Conservation (phyloP, 2,329 filamentous ascomycete species). For the Hymenoscyphus linearis region DNA sequence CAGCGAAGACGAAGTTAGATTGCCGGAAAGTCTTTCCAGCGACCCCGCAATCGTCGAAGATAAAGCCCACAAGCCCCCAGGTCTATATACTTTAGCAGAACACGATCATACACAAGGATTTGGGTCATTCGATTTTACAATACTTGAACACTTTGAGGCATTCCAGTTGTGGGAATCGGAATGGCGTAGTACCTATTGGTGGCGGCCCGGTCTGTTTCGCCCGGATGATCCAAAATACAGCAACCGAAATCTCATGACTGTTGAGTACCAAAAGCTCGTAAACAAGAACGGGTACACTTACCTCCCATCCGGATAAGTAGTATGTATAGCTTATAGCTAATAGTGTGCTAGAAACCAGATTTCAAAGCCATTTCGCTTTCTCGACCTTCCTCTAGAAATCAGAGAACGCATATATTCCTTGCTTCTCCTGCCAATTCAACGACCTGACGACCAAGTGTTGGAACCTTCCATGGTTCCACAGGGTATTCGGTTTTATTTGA, state of each 20-base stretch:
- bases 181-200: not conserved
- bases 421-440: not conserved
- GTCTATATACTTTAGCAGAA: not conserved
- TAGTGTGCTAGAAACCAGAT: not conserved
- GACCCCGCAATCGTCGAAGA: not conserved
- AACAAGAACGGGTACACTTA: not conserved
- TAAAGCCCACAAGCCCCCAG: not conserved
- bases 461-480: not conserved
- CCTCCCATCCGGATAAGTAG: not conserved
- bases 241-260: no score
- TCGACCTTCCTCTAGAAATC: not conserved
- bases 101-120: not conserved
- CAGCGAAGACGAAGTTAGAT: no score
- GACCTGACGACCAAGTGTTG: not conserved
- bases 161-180: not conserved
- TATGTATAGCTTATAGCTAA: not conserved
- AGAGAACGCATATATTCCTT: not conserved
- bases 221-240: not conserved
- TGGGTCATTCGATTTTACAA: not conserved
- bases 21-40: no score
- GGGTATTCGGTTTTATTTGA: not conserved
- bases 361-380: not conserved
- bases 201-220: not conserved
- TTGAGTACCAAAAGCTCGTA: no score
- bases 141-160: not conserved